These are phyloP conservation scores for Candida mesenterica DNA, from an alignment of 1,139 yeast species.

Conservation along the genomic window DNA sequence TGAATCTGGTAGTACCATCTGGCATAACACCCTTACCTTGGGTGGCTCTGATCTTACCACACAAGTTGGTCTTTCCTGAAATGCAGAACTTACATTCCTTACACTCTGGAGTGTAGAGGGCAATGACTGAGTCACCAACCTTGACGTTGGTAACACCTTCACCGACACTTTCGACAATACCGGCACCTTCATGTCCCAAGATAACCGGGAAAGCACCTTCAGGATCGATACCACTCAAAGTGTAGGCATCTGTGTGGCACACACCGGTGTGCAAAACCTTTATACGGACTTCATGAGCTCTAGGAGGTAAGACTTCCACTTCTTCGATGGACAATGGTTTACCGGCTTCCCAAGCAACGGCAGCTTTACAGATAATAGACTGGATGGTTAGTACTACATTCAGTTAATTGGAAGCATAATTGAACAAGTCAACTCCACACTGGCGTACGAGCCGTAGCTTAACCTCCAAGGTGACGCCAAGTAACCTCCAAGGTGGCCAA, in stretches of 20 bases:
- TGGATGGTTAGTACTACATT: conserved; percentile 19
- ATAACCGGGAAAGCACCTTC: conserved; percentile 94
- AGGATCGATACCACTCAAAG: conserved; percentile 90
- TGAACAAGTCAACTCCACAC: too few relatives aligned
- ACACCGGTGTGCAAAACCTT: conserved; percentile 87
- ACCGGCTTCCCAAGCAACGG: conserved; percentile 95
- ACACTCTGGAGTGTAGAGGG: conserved; percentile 96
- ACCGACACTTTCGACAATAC: conserved; percentile 88
- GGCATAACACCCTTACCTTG: conserved; percentile 95
- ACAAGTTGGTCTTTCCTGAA: conserved; percentile 92
- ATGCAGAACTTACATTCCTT: conserved; percentile 91
- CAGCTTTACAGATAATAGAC: conserved; percentile 89
- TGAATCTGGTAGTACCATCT: conserved; percentile 90
- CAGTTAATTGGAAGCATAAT: too few relatives aligned
- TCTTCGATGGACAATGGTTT: conserved; percentile 85
- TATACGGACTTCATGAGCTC: conserved; percentile 95
- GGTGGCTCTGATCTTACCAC: conserved; percentile 87
- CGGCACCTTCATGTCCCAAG: conserved; percentile 97
- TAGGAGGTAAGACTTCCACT: conserved; percentile 88
- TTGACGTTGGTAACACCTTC: conserved; percentile 86
- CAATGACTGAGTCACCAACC: conserved; percentile 88
- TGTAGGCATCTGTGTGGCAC: conserved; percentile 97
- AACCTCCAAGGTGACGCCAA: conserved; percentile 18
- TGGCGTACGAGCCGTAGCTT: too few relatives aligned
- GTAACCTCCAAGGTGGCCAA: conserved; percentile 1